Base-by-base conservation (phyloP, 202 grass and related monocot genomes). In the Schoenoplectus tabernaemontani region DNA sequence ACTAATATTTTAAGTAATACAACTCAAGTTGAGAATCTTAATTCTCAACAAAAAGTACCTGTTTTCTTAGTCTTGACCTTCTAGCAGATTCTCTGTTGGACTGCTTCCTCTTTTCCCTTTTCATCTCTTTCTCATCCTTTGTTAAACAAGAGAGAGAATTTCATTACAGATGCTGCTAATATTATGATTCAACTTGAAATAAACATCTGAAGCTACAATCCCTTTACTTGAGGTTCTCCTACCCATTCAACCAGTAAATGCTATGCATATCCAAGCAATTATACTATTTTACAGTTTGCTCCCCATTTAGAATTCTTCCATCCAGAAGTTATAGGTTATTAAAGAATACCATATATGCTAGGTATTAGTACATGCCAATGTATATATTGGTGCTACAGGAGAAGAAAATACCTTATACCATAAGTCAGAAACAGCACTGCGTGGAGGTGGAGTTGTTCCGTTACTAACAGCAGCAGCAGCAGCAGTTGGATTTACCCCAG, bases 11-110 rank as follows among this genome's bases (percentile, higher is more conserved):
- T 42, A 80, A 5, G 54, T 83, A 62, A 32, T 53, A 53, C 19
- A 19, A 53, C 11, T 74, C 26, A 50, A 80, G 42, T 64, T 34
- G 39, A 42, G 17, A 50, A 50, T 15, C 13, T 50, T 15, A 51
- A 53, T 61, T 57, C 17, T 37, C 50, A 24, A 34, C 15, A 46
- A 23, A 73, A 74, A 22, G 22, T 66, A 98, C 95, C 95, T 98
- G 95, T 71, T 95, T 98, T 85, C 91, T 92, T 86, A 98, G 70
- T 86, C 91, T 92, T 60, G 95, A 98, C 30, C 95, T 87, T 84
- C 95, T 90, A 83, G 95, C 95, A 70, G 91, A 98, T 76, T 96
- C 93, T 46, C 93, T 88, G 76, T 96, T 96, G 50, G 93, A 96
- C 82, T 90, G 90, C 80, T 98, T 98, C 81, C 95, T 89, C 78